A percentile compares a stretch with the other conserved stretches of the same genome.
These are phyloP conservation scores for Yamadazyma friedrichii DNA, from an alignment of 1,139 yeast genomes.

Conservation along the genomic window DNA sequence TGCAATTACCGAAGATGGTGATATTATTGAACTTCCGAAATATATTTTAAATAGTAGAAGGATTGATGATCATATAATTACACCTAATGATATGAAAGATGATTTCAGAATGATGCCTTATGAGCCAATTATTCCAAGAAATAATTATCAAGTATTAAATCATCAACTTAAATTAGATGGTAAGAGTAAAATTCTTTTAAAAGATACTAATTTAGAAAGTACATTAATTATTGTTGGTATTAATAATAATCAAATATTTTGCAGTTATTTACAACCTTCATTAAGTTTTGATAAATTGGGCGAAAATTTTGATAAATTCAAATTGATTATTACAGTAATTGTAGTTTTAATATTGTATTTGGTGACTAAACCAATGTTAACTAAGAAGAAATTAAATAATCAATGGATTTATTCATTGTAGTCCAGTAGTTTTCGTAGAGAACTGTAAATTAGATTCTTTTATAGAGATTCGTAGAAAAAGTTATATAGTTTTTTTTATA, in stretches of 20 bases:
- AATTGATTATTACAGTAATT: constrained; percentile 60
- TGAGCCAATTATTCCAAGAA: constrained; percentile 58
- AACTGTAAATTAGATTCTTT: not conserved
- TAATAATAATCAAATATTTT: constrained; percentile 67
- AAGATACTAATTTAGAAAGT: constrained; percentile 76
- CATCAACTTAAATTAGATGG: constrained; percentile 38
- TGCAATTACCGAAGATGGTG: constrained; percentile 58
- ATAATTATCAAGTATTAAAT: constrained; percentile 39
- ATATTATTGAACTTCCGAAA: constrained; percentile 71
- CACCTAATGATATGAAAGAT: constrained; percentile 48
- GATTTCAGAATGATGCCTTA: constrained; percentile 68
- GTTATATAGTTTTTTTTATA: not conserved
- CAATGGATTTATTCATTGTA: constrained; percentile 28
- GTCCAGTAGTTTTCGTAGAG: not conserved
- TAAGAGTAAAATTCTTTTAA: constrained; percentile 39
- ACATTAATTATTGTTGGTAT: constrained; percentile 69
- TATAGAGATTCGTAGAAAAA: too few relatives aligned
- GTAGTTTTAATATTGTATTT: constrained; percentile 45
- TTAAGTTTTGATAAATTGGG: constrained; percentile 78
- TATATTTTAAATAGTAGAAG: constrained; percentile 61
- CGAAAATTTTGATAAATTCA: constrained; percentile 63
- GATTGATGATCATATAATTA: constrained; percentile 52
- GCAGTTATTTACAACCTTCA: constrained; percentile 78
- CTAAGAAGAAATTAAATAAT: constrained; percentile 42
- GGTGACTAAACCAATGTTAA: constrained; percentile 59